Evolutionary conservation across 1,284 basidiomycete genomes (phyloP), one percentile per base, ranked within the genome.

Genomic region (Rhodotorula sp.): DNA sequence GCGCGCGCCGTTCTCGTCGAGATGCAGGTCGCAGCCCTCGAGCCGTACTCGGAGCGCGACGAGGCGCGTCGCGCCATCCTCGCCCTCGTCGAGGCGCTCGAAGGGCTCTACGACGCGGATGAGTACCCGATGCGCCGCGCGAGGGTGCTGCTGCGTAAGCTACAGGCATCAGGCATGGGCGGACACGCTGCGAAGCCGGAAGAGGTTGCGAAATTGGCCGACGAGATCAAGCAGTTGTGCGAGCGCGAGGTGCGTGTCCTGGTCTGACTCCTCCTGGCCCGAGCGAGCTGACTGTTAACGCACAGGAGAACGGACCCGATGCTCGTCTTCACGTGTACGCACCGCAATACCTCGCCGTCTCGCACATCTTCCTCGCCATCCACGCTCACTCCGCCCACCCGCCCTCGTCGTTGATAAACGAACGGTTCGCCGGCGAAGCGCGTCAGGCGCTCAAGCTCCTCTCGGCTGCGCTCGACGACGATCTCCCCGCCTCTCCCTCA

Each of bases 401-500:
- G 12, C 14, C 61, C 2, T 17, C 62, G 41, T 34, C 44, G 21
- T 16, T 41, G 27, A n/a, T 34, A 3, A 54, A 50, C 52, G 66
- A 73, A 16, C 17, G 49, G 12, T 56, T 79, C 45, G 50, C 64
- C 25, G 53, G 25, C 7, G 68, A 77, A 14, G 74, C 73, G 41
- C 67, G 65, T 21, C 57, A 68, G 83, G 85, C 78, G 19, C 68
- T 78, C 9, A n/a, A 44, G 9, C 48, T 74, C 57, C 52, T 77
- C 14, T 75, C 84, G 49, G 79, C 81, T 56, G 78, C 80, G 4
- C 77, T 84, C 53, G 84, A 85, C 73, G 71, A 76, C 14, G 69
- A 66, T 5, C 76, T 72, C 13, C 66, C 73, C 1, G 77, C 80
- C 12, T 80, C 81, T 41, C 80, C 79, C 25, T 81, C 58, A 57